These are phyloP conservation scores for Byssoonygena ceratinophila DNA, from an alignment of 2,329 filamentous ascomycete genomes.

Conservation along the genomic window DNA sequence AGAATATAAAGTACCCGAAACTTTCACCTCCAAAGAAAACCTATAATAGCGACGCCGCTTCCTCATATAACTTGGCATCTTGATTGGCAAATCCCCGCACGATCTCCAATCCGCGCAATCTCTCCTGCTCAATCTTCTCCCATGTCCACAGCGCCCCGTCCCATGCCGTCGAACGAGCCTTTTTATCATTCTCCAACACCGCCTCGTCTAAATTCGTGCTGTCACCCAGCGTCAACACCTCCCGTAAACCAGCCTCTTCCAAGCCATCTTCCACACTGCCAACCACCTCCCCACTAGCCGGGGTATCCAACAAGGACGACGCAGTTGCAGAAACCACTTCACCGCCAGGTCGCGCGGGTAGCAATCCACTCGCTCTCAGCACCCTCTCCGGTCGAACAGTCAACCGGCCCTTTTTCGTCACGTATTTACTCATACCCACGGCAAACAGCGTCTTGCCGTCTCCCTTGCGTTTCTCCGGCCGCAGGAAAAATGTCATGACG, in stretches of 20 bases:
- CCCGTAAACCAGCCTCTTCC: constrained; percentile 29
- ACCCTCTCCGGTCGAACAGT: constrained; percentile 75
- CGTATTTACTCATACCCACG: constrained; percentile 66
- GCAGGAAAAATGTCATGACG: constrained; percentile 62
- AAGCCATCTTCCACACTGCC: constrained; percentile 22
- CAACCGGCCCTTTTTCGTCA: constrained; percentile 68
- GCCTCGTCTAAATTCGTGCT: constrained; percentile 23
- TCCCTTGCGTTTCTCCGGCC: constrained; percentile 36
- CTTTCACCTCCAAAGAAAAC: no score
- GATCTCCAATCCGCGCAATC: constrained; percentile 44
- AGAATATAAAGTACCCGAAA: no score
- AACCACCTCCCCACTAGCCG: constrained; percentile 25
- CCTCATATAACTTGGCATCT: constrained; percentile 43
- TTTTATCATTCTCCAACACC: constrained; percentile 25
- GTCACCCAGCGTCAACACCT: constrained; percentile 29
- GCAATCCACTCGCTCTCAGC: constrained; percentile 58
- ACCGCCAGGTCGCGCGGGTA: constrained; percentile 64
- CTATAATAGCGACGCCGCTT: constrained; percentile 18
- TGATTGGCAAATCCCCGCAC: constrained; percentile 46
- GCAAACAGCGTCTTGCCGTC: constrained; percentile 57
- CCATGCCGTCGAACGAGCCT: constrained; percentile 23
- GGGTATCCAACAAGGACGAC: constrained; percentile 12
- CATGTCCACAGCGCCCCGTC: constrained; percentile 45
- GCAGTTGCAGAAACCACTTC: constrained; percentile 25
- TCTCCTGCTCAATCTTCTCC: constrained; percentile 49